These are phyloP conservation scores for Geotrichum reessii DNA, from an alignment of 1,139 yeast genomes.

Conservation along the genomic window DNA sequence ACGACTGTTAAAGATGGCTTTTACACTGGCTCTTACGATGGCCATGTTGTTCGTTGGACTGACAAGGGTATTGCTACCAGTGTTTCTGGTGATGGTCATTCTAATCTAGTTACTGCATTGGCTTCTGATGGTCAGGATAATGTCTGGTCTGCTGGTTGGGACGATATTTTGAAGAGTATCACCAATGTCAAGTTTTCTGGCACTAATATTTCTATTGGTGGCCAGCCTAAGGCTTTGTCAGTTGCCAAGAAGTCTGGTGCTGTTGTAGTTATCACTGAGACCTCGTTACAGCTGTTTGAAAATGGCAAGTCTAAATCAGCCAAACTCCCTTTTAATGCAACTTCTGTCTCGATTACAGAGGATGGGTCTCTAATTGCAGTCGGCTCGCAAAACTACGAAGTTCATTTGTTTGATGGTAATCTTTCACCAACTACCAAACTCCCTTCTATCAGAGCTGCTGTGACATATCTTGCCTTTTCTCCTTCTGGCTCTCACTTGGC, in stretches of 20 bases:
- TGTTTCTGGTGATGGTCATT: conserved; percentile 24
- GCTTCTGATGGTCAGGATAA: conserved; percentile 31
- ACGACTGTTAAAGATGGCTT: conserved; percentile 36
- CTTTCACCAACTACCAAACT: conserved; percentile 29
- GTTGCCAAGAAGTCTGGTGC: conserved; percentile 27
- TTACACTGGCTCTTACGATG: conserved; percentile 80
- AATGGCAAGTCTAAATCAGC: conserved; percentile 22
- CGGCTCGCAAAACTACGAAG: conserved; percentile 25
- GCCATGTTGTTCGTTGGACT: conserved; percentile 59
- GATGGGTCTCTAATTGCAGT: conserved; percentile 34
- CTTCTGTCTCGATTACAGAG: conserved; percentile 36
- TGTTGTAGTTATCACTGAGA: conserved; percentile 47
- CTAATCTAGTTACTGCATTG: conserved; percentile 33
- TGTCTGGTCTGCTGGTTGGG: conserved; percentile 74
- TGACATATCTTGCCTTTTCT: conserved; percentile 61
- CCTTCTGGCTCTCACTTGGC: conserved; percentile 68
- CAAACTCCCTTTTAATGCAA: conserved; percentile 21
- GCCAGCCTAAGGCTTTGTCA: conserved; percentile 61
- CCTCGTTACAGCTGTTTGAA: conserved; percentile 39
- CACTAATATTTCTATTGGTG: conserved; percentile 37
- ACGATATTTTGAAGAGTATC: conserved; percentile 61
- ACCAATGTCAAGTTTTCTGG: conserved; percentile 28
- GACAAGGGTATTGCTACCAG: conserved; percentile 14
- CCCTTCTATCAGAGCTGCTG: conserved; percentile 55
- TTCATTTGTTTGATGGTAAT: conserved; percentile 21